Evolutionary conservation across 75 land plant species (phyloP).

Genomic region (Cryptomeria japonica): DNA sequence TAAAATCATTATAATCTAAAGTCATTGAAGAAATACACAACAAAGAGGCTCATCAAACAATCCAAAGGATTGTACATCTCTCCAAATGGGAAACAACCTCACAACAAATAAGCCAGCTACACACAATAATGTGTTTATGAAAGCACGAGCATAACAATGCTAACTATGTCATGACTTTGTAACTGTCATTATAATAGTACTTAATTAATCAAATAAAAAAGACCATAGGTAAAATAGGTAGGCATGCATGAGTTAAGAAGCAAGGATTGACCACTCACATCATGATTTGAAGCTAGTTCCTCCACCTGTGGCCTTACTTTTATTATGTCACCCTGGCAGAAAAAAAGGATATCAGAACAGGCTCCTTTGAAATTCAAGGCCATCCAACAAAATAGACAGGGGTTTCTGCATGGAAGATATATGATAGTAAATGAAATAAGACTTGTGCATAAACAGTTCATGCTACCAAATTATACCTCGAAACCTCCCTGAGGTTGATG

Average conservation of each 20-base stretch:
- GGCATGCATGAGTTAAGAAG: background rate
- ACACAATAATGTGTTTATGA: no score
- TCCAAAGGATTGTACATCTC: no score
- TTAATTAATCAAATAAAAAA: background rate
- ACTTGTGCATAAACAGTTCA: background rate
- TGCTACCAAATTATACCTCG: slow-evolving; percentile 59
- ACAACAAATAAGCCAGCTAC: no score
- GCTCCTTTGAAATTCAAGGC: background rate
- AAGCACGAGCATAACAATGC: no score
- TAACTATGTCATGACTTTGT: no score
- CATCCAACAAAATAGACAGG: background rate
- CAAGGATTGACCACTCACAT: slow-evolving; percentile 53
- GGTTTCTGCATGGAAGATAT: background rate
- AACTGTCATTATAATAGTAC: no score
- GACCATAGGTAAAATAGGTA: background rate
- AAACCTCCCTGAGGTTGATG: slow-evolving; percentile 96
- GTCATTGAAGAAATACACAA: no score
- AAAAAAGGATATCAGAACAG: background rate
- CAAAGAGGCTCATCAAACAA: no score
- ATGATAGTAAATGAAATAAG: background rate
- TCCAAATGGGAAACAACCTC: no score
- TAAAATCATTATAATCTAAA: no score
- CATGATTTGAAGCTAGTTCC: slow-evolving; percentile 88
- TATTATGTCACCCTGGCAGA: slow-evolving; percentile 75
- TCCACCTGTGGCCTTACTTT: slow-evolving; percentile 93